Conservation (phyloP, 768 basidiomycete genomes). For the Termitomyces sp. region DNA sequence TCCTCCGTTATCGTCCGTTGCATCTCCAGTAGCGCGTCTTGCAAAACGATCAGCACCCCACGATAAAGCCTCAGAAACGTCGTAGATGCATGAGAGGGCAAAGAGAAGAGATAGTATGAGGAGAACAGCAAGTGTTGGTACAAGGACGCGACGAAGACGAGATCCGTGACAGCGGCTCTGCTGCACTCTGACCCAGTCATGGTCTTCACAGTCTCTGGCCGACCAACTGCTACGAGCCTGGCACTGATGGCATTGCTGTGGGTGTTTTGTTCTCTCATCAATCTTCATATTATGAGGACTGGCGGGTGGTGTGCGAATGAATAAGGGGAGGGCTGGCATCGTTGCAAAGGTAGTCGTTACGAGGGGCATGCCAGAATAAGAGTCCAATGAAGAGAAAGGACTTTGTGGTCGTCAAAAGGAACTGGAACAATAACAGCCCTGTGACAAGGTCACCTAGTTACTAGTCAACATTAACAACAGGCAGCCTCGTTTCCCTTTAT, state of each 20-base stretch:
- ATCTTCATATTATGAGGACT: background rate
- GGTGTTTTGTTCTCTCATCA: background rate
- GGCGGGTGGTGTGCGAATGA: background rate
- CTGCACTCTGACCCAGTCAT: background rate
- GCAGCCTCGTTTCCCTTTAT: background rate
- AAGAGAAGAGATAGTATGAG: conserved; percentile 27
- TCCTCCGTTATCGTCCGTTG: conserved; percentile 13
- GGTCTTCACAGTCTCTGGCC: background rate
- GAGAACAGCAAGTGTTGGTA: conserved; percentile 30
- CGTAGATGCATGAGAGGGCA: conserved; percentile 27
- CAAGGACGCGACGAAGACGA: conserved; percentile 25
- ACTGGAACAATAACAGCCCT: background rate
- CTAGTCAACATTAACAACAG: background rate
- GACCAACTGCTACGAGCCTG: background rate
- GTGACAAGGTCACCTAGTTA: background rate
- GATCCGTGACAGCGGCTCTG: conserved; percentile 2
- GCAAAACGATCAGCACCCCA: conserved; percentile 23
- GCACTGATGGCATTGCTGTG: background rate
- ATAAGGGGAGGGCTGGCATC: background rate
- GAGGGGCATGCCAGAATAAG: too few relatives aligned
- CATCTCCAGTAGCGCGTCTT: conserved; percentile 26
- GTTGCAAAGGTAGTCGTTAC: background rate
- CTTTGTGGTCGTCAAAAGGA: background rate
- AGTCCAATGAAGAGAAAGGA: too few relatives aligned
- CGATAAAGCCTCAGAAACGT: conserved; percentile 18